These are phyloP conservation scores for Nemania sp. DNA, from an alignment of 2,329 filamentous ascomycete genomes.

Conservation along the genomic window DNA sequence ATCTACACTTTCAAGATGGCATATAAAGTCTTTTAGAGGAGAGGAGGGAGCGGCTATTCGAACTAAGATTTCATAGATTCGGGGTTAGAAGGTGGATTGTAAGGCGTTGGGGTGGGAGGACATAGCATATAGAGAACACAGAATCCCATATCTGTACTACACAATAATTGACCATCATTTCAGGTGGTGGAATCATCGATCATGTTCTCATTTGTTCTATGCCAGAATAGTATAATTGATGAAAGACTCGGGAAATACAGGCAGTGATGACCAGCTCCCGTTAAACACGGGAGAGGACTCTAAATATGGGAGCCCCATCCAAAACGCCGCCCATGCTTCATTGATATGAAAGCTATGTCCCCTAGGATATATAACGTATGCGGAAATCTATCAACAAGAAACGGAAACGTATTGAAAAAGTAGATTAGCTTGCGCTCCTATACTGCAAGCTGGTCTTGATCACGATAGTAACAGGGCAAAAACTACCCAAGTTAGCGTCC, in stretches of 20 bases:
- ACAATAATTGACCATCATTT: slow-evolving; percentile 13
- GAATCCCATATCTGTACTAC: slow-evolving; percentile 21
- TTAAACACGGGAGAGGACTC: slow-evolving; percentile 44
- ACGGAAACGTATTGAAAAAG: slow-evolving; percentile 1
- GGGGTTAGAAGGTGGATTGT: slow-evolving; percentile 10
- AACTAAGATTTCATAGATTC: slow-evolving; percentile 31
- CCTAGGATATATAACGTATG: slow-evolving; percentile 35
- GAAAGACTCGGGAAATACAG: slow-evolving; percentile 34
- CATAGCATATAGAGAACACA: slow-evolving; percentile 31
- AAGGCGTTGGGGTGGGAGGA: slow-evolving; percentile 33
- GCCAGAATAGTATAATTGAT: slow-evolving; percentile 37
- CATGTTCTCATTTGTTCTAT: slow-evolving; percentile 44
- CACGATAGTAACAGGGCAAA: slow-evolving; percentile 69
- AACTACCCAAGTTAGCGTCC: slow-evolving; percentile 59
- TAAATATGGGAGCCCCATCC: slow-evolving; percentile 46
- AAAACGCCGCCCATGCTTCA: slow-evolving; percentile 52
- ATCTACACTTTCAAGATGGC: slow-evolving; percentile 8
- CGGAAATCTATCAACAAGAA: slow-evolving; percentile 35
- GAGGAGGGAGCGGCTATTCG: neutral
- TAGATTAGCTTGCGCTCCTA: slow-evolving; percentile 47
- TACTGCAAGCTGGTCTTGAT: slow-evolving; percentile 69
- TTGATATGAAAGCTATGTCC: slow-evolving; percentile 29
- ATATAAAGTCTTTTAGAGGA: slow-evolving; percentile 2
- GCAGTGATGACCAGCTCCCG: slow-evolving; percentile 48
- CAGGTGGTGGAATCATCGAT: slow-evolving; percentile 34